Conservation (phyloP, 75 land plant species). For the Pinus tabuliformis region DNA sequence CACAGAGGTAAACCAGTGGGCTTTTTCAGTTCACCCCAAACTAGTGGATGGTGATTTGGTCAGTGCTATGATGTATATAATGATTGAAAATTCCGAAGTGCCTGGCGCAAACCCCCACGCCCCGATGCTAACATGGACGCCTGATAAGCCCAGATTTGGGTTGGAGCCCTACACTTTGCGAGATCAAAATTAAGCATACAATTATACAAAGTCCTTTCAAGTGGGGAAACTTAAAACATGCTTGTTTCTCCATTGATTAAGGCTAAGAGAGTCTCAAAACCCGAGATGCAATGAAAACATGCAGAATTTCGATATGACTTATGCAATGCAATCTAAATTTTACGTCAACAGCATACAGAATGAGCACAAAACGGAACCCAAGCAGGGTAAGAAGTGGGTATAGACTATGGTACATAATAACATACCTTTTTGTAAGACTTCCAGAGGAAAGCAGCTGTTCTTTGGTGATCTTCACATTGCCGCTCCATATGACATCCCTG, state of each 20-base stretch:
- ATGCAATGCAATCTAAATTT: neutral
- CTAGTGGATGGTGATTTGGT: too few species aligned
- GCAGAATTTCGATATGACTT: neutral
- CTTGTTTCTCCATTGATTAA: neutral
- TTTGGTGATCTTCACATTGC: conserved; percentile 62
- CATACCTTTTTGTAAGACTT: conserved; percentile 58
- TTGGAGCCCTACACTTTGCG: too few species aligned
- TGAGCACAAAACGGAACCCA: neutral
- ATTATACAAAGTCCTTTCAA: too few species aligned
- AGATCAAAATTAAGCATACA: too few species aligned
- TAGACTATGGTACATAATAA: neutral
- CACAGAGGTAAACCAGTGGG: too few species aligned
- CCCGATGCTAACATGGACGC: too few species aligned
- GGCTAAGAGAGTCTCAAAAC: neutral
- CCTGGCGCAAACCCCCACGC: too few species aligned
- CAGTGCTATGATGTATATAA: too few species aligned
- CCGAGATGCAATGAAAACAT: neutral
- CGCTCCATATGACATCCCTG: conserved; percentile 58
- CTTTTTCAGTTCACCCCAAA: too few species aligned
- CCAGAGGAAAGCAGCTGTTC: conserved; percentile 73
- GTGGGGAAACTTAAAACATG: too few species aligned
- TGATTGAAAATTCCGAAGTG: too few species aligned
- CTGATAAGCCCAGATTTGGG: too few species aligned
- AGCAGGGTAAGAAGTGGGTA: neutral
- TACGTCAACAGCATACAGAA: neutral